Evolutionary conservation across 257 asterid species (phyloP).

Genomic region (Solanum tarijense): DNA sequence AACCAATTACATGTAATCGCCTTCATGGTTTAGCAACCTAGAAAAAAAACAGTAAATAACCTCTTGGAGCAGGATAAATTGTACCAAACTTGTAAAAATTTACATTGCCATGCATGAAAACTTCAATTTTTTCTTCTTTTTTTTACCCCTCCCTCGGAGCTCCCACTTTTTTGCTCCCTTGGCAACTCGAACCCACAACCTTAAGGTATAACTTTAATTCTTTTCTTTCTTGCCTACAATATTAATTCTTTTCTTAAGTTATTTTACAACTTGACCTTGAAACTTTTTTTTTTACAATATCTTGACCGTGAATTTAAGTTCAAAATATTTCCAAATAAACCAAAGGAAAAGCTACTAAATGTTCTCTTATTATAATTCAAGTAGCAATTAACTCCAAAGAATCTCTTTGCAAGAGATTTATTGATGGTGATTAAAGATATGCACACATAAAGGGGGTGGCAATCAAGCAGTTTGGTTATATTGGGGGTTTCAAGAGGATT

Average conservation of each 20-base stretch:
- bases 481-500: neutral
- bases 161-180: neutral
- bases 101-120: neutral
- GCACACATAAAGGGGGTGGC: neutral
- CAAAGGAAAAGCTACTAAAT: no score
- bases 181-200: neutral
- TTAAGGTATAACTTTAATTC: neutral
- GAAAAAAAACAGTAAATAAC: neutral
- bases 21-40: neutral
- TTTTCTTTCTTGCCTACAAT: neutral
- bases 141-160: neutral
- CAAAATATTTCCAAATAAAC: neutral
- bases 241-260: neutral
- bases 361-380: neutral
- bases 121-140: neutral
- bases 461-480: neutral
- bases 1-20: neutral
- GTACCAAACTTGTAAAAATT: neutral
- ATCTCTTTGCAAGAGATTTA: neutral
- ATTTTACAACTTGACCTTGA: neutral
- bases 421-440: neutral
- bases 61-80: neutral
- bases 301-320: neutral
- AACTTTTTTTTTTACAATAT: no score
- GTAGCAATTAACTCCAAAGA: neutral